Evolutionary conservation across 2,329 filamentous ascomycete genomes (phyloP).

Genomic region (Curvularia verruculosa): DNA sequence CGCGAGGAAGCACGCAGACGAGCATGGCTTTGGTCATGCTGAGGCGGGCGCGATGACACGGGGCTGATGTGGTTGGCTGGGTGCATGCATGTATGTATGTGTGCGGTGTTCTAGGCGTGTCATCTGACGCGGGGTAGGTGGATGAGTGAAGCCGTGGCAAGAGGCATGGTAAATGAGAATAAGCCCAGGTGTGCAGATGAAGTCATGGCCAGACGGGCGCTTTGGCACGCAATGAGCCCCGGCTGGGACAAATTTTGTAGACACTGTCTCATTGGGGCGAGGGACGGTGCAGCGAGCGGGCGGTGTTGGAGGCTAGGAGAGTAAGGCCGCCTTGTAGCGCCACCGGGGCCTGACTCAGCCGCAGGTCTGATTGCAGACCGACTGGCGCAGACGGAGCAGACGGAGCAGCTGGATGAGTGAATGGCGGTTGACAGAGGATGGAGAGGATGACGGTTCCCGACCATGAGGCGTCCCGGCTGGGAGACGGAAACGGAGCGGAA

Average conservation of each 20-base stretch:
- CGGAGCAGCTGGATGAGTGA: too few species aligned
- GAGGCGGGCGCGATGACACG: background rate
- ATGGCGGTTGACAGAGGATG: too few species aligned
- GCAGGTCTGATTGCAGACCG: background rate
- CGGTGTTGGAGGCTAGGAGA: background rate
- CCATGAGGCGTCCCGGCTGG: too few species aligned
- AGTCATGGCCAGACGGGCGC: background rate
- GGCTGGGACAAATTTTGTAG: background rate
- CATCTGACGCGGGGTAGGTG: constrained; percentile 2
- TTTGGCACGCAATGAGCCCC: background rate
- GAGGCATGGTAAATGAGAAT: too few species aligned
- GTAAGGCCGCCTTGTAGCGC: background rate
- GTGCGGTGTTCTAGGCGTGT: background rate
- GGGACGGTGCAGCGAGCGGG: too few species aligned
- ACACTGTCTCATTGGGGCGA: background rate
- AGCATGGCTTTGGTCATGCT: background rate
- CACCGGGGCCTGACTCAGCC: background rate
- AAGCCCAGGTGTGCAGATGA: background rate
- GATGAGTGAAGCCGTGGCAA: background rate
- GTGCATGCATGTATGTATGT: background rate
- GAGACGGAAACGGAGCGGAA: too few species aligned
- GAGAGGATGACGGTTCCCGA: too few species aligned
- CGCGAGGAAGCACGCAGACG: background rate
- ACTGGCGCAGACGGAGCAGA: too few species aligned
- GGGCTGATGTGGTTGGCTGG: background rate